Evolutionary conservation across 768 basidiomycete genomes (phyloP), one percentile per base, ranked within the genome.

Genomic region (Trichaptum fuscoviolaceum): DNA sequence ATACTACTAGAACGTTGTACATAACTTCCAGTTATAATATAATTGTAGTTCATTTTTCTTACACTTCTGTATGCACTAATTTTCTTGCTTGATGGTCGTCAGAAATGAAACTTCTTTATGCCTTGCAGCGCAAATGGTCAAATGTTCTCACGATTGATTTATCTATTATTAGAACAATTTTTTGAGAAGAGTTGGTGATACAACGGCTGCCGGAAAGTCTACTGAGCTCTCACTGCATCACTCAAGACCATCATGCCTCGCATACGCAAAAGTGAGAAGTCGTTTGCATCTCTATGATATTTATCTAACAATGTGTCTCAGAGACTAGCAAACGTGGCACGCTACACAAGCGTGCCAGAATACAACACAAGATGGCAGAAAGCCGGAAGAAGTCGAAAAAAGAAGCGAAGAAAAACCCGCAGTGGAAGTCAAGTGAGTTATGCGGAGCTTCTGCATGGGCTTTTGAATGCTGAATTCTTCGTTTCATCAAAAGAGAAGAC

Each of bases 341-440:
- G n/a, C 90, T 87, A 57, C 83, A 89, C 70, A 84, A 91, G 67
- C 87, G 93, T 26, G 83, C 84, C 61, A 93, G 84, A 71, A 82
- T 94, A 71, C 83, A 85, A 72, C 84, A 89, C 73, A 94, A 95
- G 77, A 85, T 87, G 57, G 79, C 85, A 27, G 95, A 95, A 75
- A 85, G 86, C 69, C 83, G 82, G 73, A 91, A 87, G 80, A 96
- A 96, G 80, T 79, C 79, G 63, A 84, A 83, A 73, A 93, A 88
- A 75, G 83, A 82, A 57, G 84, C 85, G 17, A 93, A 93, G 80
- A 92, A 89, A 75, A 91, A 90, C 77, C 78, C 83, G 25, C 84
- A 92, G 65, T 96, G 95, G 90, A 96, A 95, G 80, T 90, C 90
- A 64, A 91, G 95, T 95, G 73, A 71, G 88, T 83, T 6, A 27